Conservation (phyloP, 495 filamentous ascomycete genomes). For the Aspergillus mulundensis region DNA sequence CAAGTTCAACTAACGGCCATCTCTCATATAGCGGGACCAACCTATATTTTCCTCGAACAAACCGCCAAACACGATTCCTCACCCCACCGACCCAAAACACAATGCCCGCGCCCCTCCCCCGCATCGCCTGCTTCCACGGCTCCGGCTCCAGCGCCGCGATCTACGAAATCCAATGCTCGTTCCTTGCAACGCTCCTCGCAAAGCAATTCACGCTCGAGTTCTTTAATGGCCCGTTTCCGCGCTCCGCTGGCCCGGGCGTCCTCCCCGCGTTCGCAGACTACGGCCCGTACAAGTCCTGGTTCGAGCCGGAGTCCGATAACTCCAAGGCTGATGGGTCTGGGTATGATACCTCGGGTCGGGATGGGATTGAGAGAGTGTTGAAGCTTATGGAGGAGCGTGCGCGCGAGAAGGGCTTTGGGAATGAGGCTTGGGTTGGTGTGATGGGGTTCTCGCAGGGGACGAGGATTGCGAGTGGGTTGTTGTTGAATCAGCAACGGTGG, state of each 20-base stretch:
- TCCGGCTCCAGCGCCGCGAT: conserved; percentile 27
- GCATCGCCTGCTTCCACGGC: conserved; percentile 36
- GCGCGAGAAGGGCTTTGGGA: conserved; percentile 30
- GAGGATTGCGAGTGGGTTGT: conserved; percentile 49
- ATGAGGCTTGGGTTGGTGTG: conserved; percentile 54
- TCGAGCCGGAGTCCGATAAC: conserved; percentile 30
- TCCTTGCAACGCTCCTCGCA: conserved; percentile 18
- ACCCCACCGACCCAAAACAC: neutral
- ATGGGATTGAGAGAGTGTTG: conserved; percentile 21
- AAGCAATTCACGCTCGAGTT: conserved; percentile 26
- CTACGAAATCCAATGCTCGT: conserved; percentile 27
- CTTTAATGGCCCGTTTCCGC: conserved; percentile 28
- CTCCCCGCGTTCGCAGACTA: conserved; percentile 31
- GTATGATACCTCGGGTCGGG: conserved; percentile 14
- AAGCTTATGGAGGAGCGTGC: conserved; percentile 27
- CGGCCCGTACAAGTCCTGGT: conserved; percentile 55
- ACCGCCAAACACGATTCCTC: neutral
- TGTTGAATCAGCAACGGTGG: conserved; percentile 51
- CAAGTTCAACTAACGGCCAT: no score
- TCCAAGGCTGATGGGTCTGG: conserved; percentile 23
- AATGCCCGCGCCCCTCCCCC: conserved; percentile 17
- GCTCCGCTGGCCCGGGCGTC: conserved; percentile 33
- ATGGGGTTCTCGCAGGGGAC: conserved; percentile 56
- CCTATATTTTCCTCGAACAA: no score
- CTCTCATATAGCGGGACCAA: no score